Percentiles rank a stretch among this genome's conserved stretches.
Conservation (phyloP, 192 early-diverging fungal species). For the Geosiphon pyriformis region DNA sequence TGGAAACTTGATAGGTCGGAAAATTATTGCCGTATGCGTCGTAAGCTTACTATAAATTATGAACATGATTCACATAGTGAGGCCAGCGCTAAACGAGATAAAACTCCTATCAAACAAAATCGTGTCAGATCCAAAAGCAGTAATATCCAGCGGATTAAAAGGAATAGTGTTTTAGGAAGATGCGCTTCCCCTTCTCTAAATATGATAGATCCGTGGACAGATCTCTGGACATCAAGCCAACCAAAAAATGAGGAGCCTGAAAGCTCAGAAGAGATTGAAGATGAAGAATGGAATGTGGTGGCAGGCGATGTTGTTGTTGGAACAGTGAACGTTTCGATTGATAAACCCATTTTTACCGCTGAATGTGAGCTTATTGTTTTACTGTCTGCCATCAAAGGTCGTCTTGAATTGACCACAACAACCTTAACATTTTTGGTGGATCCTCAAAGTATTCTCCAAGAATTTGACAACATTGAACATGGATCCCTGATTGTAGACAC, state of each 20-base stretch:
- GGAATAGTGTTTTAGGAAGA: not conserved
- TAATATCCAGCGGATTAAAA: slow-evolving; percentile 13
- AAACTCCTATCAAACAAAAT: slow-evolving; percentile 6
- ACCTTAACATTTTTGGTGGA: slow-evolving; percentile 16
- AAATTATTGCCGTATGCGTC: slow-evolving; percentile 24
- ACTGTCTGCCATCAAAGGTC: slow-evolving; percentile 17
- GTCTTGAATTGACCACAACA: slow-evolving; percentile 17
- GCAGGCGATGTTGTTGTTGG: slow-evolving; percentile 16
- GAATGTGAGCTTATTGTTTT: slow-evolving; percentile 22
- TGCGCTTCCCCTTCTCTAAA: not conserved
- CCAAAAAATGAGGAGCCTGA: slow-evolving; percentile 2
- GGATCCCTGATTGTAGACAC: slow-evolving; percentile 21
- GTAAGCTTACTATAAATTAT: slow-evolving; percentile 23
- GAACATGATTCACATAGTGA: slow-evolving; percentile 24
- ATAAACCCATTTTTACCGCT: slow-evolving; percentile 7
- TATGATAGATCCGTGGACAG: slow-evolving; percentile 20
- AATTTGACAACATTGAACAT: slow-evolving; percentile 24
- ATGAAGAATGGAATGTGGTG: slow-evolving; percentile 26
- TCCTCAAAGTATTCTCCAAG: slow-evolving; percentile 16
- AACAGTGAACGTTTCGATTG: slow-evolving; percentile 11
- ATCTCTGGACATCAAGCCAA: slow-evolving; percentile 1
- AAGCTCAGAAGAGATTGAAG: not conserved
- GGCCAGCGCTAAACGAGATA: slow-evolving; percentile 23
- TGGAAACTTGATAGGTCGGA: slow-evolving; percentile 22
- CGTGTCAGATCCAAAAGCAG: not conserved